Conservation (phyloP, 2,329 filamentous ascomycete genomes). For the Nigrospora sphaerica region DNA sequence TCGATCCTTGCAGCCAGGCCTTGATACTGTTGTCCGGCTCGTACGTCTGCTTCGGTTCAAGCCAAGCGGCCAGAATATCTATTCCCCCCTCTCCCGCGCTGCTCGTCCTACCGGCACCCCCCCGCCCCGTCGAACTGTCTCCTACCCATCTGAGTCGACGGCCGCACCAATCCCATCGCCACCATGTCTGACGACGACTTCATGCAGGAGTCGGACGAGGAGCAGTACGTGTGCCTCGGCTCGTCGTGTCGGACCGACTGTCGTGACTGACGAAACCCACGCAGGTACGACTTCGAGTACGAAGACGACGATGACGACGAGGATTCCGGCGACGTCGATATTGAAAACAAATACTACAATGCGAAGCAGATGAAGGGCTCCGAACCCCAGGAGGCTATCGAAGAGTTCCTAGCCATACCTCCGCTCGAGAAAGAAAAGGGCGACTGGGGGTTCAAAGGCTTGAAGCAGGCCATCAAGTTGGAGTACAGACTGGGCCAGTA, state of each 20-base stretch:
- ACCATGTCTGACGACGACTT: conserved; percentile 85
- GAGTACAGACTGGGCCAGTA: conserved; percentile 92
- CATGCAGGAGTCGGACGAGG: conserved; percentile 86
- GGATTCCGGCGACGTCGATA: conserved; percentile 80
- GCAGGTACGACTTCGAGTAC: conserved; percentile 91
- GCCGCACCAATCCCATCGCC: conserved; percentile 7
- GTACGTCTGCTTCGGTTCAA: no score
- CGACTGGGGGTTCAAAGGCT: conserved; percentile 96
- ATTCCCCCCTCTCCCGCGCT: no score
- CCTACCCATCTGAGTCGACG: no score
- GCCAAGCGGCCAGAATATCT: no score
- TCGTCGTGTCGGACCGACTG: not conserved
- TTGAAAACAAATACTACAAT: conserved; percentile 99
- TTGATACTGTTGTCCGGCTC: no score
- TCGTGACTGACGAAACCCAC: not conserved
- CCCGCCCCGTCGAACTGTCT: no score
- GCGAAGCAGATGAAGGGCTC: conserved; percentile 91
- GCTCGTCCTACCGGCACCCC: no score
- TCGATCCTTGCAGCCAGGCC: no score
- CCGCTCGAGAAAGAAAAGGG: conserved; percentile 82
- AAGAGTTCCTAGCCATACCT: conserved; percentile 86
- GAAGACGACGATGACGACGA: conserved; percentile 80
- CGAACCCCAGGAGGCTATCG: conserved; percentile 81
- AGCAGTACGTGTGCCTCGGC: conserved; percentile 52
- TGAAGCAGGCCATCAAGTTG: conserved; percentile 97